Evolutionary conservation across 2,329 filamentous ascomycete species (phyloP).

Genomic region (Sclerotiophoma versabilis): DNA sequence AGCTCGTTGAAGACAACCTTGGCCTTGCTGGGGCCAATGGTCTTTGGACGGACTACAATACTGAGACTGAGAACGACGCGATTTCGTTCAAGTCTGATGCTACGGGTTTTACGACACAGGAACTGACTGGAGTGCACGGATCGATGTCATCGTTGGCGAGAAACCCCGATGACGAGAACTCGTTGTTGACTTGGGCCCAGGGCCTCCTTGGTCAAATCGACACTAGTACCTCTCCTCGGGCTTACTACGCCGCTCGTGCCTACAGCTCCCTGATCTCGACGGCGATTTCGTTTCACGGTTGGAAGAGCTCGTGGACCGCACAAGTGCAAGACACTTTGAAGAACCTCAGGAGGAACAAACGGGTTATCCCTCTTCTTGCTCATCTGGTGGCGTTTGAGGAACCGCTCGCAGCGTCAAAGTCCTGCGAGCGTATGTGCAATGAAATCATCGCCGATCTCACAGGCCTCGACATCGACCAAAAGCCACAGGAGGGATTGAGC

Average conservation of each 20-base stretch:
- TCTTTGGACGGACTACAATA: conserved; percentile 57
- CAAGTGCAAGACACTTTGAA: conserved; percentile 49
- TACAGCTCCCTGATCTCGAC: conserved; percentile 48
- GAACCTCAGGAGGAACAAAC: conserved; percentile 41
- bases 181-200: conserved; percentile 36
- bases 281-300: conserved; percentile 53
- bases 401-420: conserved; percentile 56
- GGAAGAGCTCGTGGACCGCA: conserved; percentile 44
- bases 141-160: conserved; percentile 23
- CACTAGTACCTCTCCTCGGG: conserved; percentile 27
- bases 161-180: conserved; percentile 18
- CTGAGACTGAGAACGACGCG: conserved; percentile 61
- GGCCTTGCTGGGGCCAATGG: conserved; percentile 63
- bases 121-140: conserved; percentile 41
- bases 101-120: conserved; percentile 55
- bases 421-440: conserved; percentile 63
- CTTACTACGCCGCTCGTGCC: conserved; percentile 54
- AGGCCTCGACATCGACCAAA: conserved; percentile 56
- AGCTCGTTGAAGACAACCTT: conserved; percentile 67
- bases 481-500: conserved; percentile 54
- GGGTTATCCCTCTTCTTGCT: conserved; percentile 56
- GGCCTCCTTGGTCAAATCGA: conserved; percentile 34
- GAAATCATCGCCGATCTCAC: conserved; percentile 68
- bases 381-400: conserved; percentile 59
- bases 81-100: conserved; percentile 61